These are phyloP conservation scores for Neurospora tetraspora DNA, from an alignment of 495 filamentous ascomycete species.

Conservation along the genomic window DNA sequence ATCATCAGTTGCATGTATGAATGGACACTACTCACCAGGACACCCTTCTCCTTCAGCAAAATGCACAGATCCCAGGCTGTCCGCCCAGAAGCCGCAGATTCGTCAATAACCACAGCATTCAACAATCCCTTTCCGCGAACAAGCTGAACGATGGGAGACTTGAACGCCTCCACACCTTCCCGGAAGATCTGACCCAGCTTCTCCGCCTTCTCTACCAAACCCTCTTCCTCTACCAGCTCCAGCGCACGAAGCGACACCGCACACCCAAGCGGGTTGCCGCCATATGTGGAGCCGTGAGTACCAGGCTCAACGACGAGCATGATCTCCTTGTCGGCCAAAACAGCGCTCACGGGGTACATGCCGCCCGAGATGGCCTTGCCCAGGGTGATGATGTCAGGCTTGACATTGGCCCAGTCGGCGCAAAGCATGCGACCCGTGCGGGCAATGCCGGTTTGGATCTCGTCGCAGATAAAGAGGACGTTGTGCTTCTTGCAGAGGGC, in stretches of 20 bases:
- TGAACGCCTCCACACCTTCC: conserved; percentile 55
- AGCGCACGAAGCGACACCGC: conserved; percentile 95
- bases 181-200: conserved; percentile 76
- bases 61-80: conserved; percentile 97
- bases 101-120: conserved; percentile 96
- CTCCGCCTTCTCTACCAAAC: conserved; percentile 74
- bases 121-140: conserved; percentile 90
- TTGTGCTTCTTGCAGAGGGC: conserved; percentile 89
- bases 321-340: conserved; percentile 78
- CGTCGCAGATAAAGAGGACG: conserved; percentile 90
- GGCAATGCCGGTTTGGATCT: conserved; percentile 97
- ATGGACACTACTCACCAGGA: conserved; percentile 53
- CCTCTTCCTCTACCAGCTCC: conserved; percentile 85
- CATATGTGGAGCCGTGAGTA: conserved; percentile 94
- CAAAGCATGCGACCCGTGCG: conserved; percentile 89
- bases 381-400: conserved; percentile 87
- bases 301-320: conserved; percentile 98
- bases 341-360: conserved; percentile 96
- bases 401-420: conserved; percentile 88
- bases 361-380: conserved; percentile 97
- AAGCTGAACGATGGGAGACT: conserved; percentile 68
- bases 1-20: background rate
- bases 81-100: conserved; percentile 71
- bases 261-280: conserved; percentile 93
- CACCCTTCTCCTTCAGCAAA: conserved; percentile 88